Conservation (phyloP, 2,329 filamentous ascomycete species). For the Domatiomyces globalis region DNA sequence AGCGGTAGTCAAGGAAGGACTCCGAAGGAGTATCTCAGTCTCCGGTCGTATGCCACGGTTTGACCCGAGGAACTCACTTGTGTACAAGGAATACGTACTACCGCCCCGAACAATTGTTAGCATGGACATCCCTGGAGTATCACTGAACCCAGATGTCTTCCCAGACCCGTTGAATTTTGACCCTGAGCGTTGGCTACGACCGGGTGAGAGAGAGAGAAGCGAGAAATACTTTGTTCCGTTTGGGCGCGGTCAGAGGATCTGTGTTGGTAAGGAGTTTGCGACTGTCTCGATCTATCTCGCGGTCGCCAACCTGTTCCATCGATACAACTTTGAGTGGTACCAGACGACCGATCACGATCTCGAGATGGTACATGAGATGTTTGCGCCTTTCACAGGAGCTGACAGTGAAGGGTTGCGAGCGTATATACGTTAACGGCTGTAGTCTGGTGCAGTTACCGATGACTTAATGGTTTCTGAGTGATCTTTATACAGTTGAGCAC, state of each 20-base stretch:
- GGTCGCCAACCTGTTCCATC: conserved; percentile 18
- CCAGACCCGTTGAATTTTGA: conserved; percentile 30
- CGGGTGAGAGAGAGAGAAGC: conserved; percentile 14
- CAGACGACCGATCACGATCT: conserved; percentile 21
- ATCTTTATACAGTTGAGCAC: too few species aligned
- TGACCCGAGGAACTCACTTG: conserved; percentile 6
- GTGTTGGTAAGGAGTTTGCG: conserved; percentile 20
- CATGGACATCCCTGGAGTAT: conserved; percentile 15
- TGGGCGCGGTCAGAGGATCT: conserved; percentile 17
- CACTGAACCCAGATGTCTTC: conserved; percentile 14
- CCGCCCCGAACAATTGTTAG: conserved; percentile 15
- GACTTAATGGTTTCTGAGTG: too few species aligned
- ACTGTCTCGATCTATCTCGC: conserved; percentile 21
- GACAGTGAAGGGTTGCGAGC: conserved; percentile 18
- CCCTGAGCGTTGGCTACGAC: conserved; percentile 18
- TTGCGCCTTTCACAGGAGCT: conserved; percentile 19
- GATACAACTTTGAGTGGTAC: conserved; percentile 20
- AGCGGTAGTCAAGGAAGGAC: conserved; percentile 37
- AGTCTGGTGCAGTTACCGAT: too few species aligned
- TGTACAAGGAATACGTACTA: conserved; percentile 10
- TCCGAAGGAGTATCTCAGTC: conserved; percentile 35
- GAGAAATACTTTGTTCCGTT: conserved; percentile 19
- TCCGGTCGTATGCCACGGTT: conserved; percentile 17
- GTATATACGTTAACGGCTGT: neutral
- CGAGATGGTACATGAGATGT: conserved; percentile 20